Percentiles rank a stretch among this genome's conserved stretches.
phyloP scores from a whole-genome alignment of 139 green algal genomes.

The Limnomonas spitsbergensis region DNA sequence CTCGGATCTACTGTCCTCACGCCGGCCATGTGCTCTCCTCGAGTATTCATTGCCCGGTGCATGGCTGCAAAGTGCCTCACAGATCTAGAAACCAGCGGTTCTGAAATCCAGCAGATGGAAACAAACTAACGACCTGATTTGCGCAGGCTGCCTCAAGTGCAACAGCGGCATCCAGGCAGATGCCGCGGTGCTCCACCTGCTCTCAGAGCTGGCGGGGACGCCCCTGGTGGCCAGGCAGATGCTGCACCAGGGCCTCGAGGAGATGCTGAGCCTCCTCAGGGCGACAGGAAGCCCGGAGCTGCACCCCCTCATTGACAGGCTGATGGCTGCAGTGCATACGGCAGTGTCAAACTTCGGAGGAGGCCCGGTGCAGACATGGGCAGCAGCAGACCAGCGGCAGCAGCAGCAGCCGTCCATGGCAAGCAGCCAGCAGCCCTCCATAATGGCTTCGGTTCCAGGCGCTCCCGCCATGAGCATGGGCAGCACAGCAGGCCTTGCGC shows the following conservation, averaged over 20 bases:
- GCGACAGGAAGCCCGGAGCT: slow-evolving; percentile 2
- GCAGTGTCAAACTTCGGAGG: neutral
- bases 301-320: neutral
- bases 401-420: neutral
- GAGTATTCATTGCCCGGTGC: neutral
- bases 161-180: slow-evolving; percentile 40
- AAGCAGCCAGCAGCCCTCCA: neutral
- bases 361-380: too few species aligned
- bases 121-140: too few species aligned
- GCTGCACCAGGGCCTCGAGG: slow-evolving; percentile 36
- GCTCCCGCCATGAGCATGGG: neutral
- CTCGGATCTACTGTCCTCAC: too few species aligned
- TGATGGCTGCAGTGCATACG: neutral
- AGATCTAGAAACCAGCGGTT: too few species aligned
- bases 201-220: slow-evolving; percentile 18
- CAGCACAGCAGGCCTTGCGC: neutral
- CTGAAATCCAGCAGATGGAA: too few species aligned
- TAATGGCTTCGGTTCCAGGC: too few species aligned
- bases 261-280: slow-evolving; percentile 19
- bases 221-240: slow-evolving; percentile 28
- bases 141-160: slow-evolving; percentile 15
- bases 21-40: neutral
- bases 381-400: too few species aligned
- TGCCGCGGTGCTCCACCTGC: slow-evolving; percentile 36
- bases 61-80: neutral